A percentile compares a stretch with the other conserved stretches of the same genome.
phyloP scores from a whole-genome alignment of 2,329 filamentous ascomycete species.

The Aspergillus fumigatiaffinis region DNA sequence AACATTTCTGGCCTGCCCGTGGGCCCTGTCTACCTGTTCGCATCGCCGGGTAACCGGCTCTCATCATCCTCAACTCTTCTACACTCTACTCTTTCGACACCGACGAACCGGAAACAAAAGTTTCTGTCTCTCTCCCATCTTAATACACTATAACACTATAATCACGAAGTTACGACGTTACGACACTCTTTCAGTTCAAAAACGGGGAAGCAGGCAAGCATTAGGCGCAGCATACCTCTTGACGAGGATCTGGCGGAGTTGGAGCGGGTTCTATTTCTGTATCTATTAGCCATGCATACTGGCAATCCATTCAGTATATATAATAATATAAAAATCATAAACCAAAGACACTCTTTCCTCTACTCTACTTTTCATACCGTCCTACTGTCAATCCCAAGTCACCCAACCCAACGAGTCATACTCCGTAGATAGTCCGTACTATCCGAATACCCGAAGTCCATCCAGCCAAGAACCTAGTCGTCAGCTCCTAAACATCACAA shows the following conservation, averaged over 20 bases:
- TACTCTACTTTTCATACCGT: too few relatives aligned
- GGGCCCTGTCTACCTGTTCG: constrained; percentile 19
- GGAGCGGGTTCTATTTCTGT: background rate
- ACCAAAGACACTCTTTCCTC: background rate
- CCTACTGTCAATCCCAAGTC: background rate
- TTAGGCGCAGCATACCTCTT: background rate
- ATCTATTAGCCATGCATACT: background rate
- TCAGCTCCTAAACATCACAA: background rate
- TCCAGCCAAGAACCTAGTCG: background rate
- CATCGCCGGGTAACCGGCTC: constrained; percentile 11
- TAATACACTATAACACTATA: background rate
- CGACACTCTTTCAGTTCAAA: background rate
- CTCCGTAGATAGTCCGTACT: too few relatives aligned
- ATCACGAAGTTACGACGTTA: constrained; percentile 5
- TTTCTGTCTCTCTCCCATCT: background rate
- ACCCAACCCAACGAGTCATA: background rate
- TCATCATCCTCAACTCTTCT: background rate
- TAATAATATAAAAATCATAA: background rate
- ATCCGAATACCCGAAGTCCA: background rate
- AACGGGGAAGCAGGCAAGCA: background rate
- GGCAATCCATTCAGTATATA: background rate
- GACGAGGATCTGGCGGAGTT: background rate
- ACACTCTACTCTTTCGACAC: background rate
- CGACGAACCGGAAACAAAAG: background rate
- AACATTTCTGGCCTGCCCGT: constrained; percentile 24